Conservation (phyloP, 805 yeast species). For the Cyberlindnera amylophila region DNA sequence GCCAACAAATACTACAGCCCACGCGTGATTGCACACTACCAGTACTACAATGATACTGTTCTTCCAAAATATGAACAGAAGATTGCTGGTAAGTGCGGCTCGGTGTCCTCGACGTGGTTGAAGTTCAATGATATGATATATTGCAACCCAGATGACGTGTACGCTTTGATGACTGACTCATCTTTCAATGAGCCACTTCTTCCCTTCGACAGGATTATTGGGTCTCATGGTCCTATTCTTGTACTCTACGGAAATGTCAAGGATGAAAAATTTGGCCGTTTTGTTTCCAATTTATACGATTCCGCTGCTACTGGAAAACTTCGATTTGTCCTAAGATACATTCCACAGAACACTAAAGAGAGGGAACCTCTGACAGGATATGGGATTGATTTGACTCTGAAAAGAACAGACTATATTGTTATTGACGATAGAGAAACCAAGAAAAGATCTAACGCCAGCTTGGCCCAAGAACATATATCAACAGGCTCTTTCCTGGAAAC, state of each 20-base stretch:
- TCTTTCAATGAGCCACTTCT: slow-evolving; percentile 21
- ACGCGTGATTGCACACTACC: slow-evolving; percentile 59
- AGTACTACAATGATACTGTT: slow-evolving; percentile 39
- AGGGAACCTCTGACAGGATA: slow-evolving; percentile 49
- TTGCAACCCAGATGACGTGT: slow-evolving; percentile 69
- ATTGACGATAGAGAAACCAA: slow-evolving; percentile 53
- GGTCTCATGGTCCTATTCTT: slow-evolving; percentile 49
- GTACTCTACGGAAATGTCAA: slow-evolving; percentile 64
- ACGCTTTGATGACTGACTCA: slow-evolving; percentile 62
- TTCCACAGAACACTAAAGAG: slow-evolving; percentile 33
- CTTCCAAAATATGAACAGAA: slow-evolving; percentile 26
- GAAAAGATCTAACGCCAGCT: neutral
- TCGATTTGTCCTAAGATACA: slow-evolving; percentile 72
- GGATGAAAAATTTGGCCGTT: slow-evolving; percentile 46
- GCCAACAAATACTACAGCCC: slow-evolving; percentile 49
- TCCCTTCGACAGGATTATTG: slow-evolving; percentile 65
- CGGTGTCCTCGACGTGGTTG: slow-evolving; percentile 42
- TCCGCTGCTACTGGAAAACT: slow-evolving; percentile 63
- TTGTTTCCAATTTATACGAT: slow-evolving; percentile 55
- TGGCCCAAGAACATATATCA: neutral
- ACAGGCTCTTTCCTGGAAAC: slow-evolving; percentile 17
- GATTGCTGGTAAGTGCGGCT: slow-evolving; percentile 22
- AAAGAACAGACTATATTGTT: slow-evolving; percentile 62
- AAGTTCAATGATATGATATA: slow-evolving; percentile 49
- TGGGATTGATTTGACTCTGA: slow-evolving; percentile 61